Conservation (phyloP, 352 stramenopile genomes). For the Phytophthora colocasiae region DNA sequence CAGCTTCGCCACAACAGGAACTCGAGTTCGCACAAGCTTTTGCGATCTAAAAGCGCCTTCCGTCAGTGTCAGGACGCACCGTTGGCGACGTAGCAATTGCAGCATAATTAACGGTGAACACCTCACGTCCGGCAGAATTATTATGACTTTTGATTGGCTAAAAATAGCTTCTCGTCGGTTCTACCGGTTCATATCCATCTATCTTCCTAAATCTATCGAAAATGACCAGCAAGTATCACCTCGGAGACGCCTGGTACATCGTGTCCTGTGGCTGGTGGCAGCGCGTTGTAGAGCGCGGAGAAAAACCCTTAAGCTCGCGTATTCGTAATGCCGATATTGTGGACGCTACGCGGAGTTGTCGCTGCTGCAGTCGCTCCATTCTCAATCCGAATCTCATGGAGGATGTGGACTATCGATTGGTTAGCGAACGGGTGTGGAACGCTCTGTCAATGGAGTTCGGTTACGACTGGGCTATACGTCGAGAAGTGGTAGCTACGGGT, state of each 20-base stretch:
- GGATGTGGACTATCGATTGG: constrained; percentile 63
- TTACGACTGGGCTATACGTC: constrained; percentile 69
- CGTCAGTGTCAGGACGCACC: constrained; percentile 17
- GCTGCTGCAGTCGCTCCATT: constrained; percentile 53
- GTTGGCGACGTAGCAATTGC: constrained; percentile 35
- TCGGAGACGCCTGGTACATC: constrained; percentile 68
- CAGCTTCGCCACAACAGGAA: not conserved
- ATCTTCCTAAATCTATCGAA: constrained; percentile 6
- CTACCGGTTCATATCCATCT: too few relatives aligned
- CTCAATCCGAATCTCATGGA: constrained; percentile 58
- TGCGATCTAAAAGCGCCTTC: constrained; percentile 11
- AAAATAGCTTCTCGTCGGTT: not conserved
- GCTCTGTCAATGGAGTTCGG: constrained; percentile 62
- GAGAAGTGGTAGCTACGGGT: constrained; percentile 52
- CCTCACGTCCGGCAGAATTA: not conserved
- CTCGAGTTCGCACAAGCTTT: not conserved
- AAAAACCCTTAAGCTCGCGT: constrained; percentile 10
- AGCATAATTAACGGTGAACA: constrained; percentile 20
- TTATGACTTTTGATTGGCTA: not conserved
- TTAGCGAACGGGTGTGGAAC: constrained; percentile 75
- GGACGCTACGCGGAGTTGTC: constrained; percentile 49
- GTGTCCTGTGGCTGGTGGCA: constrained; percentile 64
- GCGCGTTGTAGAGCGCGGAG: constrained; percentile 35
- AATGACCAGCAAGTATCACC: constrained; percentile 36
- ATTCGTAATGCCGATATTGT: constrained; percentile 61